These are phyloP conservation scores for Lichenothelia convexa DNA, from an alignment of 495 filamentous ascomycete genomes.

Conservation along the genomic window DNA sequence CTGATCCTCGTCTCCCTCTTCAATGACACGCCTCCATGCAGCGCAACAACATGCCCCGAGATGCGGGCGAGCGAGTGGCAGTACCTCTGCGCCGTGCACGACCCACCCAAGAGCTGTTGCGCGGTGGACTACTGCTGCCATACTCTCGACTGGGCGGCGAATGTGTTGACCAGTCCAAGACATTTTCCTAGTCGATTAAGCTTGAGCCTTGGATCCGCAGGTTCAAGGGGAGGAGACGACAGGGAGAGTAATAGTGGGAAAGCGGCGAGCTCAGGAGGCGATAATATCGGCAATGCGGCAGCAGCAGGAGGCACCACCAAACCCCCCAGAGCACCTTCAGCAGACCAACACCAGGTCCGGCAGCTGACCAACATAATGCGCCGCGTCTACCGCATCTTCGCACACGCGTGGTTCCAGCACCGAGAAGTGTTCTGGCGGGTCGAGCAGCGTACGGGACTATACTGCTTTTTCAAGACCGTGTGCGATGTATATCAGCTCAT, in stretches of 20 bases:
- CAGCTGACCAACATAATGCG: constrained; percentile 89
- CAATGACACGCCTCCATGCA: constrained; percentile 74
- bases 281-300: background rate
- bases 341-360: constrained; percentile 48
- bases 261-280: background rate
- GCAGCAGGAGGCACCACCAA: constrained; percentile 7
- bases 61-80: constrained; percentile 99
- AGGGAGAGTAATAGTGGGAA: constrained; percentile 3
- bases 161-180: constrained; percentile 74
- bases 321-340: too few relatives aligned
- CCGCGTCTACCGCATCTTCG: constrained; percentile 87
- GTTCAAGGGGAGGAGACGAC: background rate
- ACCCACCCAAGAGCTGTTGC: constrained; percentile 84
- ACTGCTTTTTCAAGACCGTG: constrained; percentile 91
- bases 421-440: constrained; percentile 88
- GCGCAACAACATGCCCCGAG: constrained; percentile 72
- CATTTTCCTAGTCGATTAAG: constrained; percentile 80
- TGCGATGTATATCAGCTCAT: constrained; percentile 80
- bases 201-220: constrained; percentile 39
- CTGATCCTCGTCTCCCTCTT: constrained; percentile 79
- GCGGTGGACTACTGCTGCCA: constrained; percentile 98
- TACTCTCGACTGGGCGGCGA: constrained; percentile 90
- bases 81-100: constrained; percentile 94
- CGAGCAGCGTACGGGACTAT: constrained; percentile 72
- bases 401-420: constrained; percentile 97